Base-by-base conservation (phyloP, 179 eudicot genomes). In the Beta macrorhiza region DNA sequence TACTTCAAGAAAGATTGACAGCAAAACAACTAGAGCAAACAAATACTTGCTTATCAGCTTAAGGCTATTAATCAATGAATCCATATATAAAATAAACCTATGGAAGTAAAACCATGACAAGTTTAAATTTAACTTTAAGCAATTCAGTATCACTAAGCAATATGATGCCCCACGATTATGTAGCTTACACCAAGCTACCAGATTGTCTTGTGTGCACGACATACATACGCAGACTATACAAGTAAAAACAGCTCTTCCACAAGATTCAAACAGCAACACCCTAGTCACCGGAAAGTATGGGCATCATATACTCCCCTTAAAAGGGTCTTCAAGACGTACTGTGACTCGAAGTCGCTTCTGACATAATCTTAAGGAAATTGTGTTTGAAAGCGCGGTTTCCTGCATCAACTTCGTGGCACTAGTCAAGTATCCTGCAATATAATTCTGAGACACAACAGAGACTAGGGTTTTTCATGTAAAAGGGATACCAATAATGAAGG, bases 401-500 rank as follows among this genome's bases (percentile, higher is more conserved):
- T 22, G 45, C 73, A 78, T 25, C 47, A 67, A 17, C 80, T 55
- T 74, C 53, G 19, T 11, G 5, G 58, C 5, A 20, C 19, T 19
- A 29, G n/a, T 13, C 12, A 80, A 61, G 22, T 29, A 25, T 57
- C 76, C 44, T 70, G 76, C 67, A 44, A 69, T 68, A 44, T 19
- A 5, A 55, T 55, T 16, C 15, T 53, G 74, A 53, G 55, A 42
- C 55, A 68, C 22, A 70, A 68, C 45, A 17, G 16, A 61, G 32
- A 79, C 61, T 49, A 15, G 14, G 56, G 53, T 13, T 37, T 37
- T 37, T 37, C 42, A 72, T 29, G 71, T 61, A 72, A 29, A 67
- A 42, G 22, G 70, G 37, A 75, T 61, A 52, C 76, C 25, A 68
- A 79, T 15, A 72, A 20, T 52, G 79, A 62, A 76, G 76, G 55